Evolutionary conservation across 2,329 filamentous ascomycete species (phyloP).

Genomic region (Huntiella decipiens): DNA sequence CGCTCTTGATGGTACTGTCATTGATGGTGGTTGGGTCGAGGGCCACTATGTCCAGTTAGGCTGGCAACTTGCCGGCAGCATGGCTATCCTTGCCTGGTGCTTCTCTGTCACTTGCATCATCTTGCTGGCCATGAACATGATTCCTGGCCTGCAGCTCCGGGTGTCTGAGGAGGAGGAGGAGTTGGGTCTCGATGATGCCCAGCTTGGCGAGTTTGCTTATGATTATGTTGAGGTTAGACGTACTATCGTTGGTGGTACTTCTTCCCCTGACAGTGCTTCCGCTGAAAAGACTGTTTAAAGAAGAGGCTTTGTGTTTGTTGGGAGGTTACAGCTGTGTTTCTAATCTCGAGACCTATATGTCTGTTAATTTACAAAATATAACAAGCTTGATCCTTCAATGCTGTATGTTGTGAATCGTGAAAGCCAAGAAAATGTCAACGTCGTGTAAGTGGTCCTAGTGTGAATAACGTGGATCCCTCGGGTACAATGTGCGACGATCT

Average conservation of each 20-base stretch:
- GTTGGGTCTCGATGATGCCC: slow-evolving; percentile 50
- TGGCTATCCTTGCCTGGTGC: slow-evolving; percentile 44
- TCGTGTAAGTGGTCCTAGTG: too few relatives aligned
- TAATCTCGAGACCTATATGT: too few relatives aligned
- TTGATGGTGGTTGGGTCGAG: slow-evolving; percentile 50
- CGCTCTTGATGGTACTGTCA: slow-evolving; percentile 42
- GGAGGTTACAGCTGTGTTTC: neutral
- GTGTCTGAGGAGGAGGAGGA: slow-evolving; percentile 49
- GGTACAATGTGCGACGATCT: too few relatives aligned
- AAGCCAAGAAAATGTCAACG: too few relatives aligned
- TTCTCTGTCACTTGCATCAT: slow-evolving; percentile 51
- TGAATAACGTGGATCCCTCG: too few relatives aligned
- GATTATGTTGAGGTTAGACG: slow-evolving; percentile 57
- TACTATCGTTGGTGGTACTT: slow-evolving; percentile 34
- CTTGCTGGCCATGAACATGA: slow-evolving; percentile 49
- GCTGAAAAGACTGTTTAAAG: slow-evolving; percentile 11
- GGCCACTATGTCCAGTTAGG: slow-evolving; percentile 52
- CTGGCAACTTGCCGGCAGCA: slow-evolving; percentile 50
- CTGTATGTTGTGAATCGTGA: too few relatives aligned
- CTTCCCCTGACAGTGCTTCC: slow-evolving; percentile 3
- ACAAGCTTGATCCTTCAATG: too few relatives aligned
- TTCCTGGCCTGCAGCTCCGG: slow-evolving; percentile 51
- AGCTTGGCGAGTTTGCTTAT: slow-evolving; percentile 69
- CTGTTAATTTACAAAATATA: too few relatives aligned
- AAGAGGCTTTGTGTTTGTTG: neutral